Evolutionary conservation across 805 yeast genomes (phyloP).

Genomic region (Teunomyces lycoperdinae): DNA sequence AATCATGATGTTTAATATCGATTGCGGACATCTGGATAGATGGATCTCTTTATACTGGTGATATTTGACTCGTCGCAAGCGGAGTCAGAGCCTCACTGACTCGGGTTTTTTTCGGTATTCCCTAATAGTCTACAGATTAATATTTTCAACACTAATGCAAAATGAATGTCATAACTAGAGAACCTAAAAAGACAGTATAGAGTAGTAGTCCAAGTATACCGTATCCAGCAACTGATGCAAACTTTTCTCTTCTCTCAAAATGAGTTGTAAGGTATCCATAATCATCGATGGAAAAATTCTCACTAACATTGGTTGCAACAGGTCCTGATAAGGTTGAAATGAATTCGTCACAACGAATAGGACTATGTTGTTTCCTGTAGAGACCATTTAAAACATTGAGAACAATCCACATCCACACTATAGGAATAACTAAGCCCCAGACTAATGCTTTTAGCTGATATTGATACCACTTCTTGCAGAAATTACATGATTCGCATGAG

Average conservation of each 20-base stretch:
- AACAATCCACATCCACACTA: constrained; percentile 17
- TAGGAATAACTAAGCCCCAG: constrained; percentile 18
- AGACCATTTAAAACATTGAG: constrained; percentile 5
- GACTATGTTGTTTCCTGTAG: constrained; percentile 3
- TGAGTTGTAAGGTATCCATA: constrained; percentile 12
- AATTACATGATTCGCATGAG: constrained; percentile 7
- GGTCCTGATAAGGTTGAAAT: constrained; percentile 6
- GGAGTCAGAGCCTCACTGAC: constrained; percentile 4
- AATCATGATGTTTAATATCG: not conserved
- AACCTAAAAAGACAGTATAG: not conserved
- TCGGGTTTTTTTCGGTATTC: not conserved
- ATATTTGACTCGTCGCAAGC: not conserved
- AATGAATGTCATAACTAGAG: not conserved
- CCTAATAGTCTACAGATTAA: not conserved
- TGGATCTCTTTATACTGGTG: not conserved
- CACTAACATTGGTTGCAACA: constrained; percentile 6
- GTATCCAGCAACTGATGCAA: not conserved
- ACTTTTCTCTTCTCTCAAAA: not conserved
- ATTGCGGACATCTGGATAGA: not conserved
- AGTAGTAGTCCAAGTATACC: not conserved
- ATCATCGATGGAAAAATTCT: constrained; percentile 14
- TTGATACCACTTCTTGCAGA: not conserved
- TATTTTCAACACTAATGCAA: not conserved
- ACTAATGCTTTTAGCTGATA: constrained; percentile 7
- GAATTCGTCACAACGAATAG: constrained; percentile 9